These are phyloP conservation scores for Tagetes patula DNA, from an alignment of 129 eudicot species.

Conservation along the genomic window DNA sequence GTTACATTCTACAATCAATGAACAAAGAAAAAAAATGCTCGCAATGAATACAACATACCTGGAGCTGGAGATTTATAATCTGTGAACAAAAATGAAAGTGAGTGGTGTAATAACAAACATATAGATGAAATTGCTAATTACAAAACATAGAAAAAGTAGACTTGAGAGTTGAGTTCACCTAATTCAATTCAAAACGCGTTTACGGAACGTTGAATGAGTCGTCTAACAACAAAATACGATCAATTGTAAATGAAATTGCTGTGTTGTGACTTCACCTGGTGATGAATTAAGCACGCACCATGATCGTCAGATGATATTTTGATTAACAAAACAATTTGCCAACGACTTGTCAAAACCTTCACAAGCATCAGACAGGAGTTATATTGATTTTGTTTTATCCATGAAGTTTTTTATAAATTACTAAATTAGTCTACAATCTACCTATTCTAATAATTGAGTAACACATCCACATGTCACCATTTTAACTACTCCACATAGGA, in stretches of 20 bases:
- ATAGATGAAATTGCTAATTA: not conserved
- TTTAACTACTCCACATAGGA: too few species aligned
- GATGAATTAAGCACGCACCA: too few species aligned
- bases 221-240: slow-evolving; percentile 19
- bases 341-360: not conserved
- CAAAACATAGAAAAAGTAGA: not conserved
- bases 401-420: too few species aligned
- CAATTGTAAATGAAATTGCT: slow-evolving; percentile 30
- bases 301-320: not conserved
- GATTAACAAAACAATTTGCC: slow-evolving; percentile 22
- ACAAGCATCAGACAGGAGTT: too few species aligned
- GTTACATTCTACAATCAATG: slow-evolving; percentile 19
- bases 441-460: too few species aligned
- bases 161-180: not conserved
- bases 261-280: not conserved
- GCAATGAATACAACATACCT: not conserved
- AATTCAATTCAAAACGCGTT: slow-evolving; percentile 21
- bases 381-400: too few species aligned
- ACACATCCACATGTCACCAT: too few species aligned
- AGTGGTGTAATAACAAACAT: slow-evolving; percentile 5
- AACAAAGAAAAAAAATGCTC: not conserved
- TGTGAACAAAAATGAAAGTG: slow-evolving; percentile 15
- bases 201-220: slow-evolving; percentile 27
- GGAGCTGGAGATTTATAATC: slow-evolving; percentile 26
- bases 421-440: too few species aligned